phyloP scores from a whole-genome alignment of 768 basidiomycete genomes.

The Boletus barrowsii region DNA sequence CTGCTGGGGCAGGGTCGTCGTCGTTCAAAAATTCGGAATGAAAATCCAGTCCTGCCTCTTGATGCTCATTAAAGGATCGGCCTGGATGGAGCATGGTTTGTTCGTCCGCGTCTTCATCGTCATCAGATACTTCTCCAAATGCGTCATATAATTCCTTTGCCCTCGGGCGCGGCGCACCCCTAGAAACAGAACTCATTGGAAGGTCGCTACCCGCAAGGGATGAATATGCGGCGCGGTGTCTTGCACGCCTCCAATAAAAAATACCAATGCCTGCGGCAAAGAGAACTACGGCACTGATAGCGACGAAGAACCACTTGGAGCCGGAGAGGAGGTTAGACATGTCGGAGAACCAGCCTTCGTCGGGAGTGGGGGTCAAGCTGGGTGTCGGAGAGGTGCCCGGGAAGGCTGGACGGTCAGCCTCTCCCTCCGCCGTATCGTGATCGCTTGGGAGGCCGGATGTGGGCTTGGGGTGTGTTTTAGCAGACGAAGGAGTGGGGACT shows the following conservation, averaged over 20 bases:
- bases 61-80: slow-evolving; percentile 30
- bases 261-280: slow-evolving; percentile 67
- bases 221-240: slow-evolving; percentile 48
- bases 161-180: slow-evolving; percentile 42
- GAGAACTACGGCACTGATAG: slow-evolving; percentile 71
- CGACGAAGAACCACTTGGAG: slow-evolving; percentile 89
- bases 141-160: slow-evolving; percentile 96
- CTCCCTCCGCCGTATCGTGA: slow-evolving; percentile 76
- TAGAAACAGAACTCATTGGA: slow-evolving; percentile 69
- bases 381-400: slow-evolving; percentile 36
- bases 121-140: slow-evolving; percentile 87
- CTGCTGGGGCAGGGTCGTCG: slow-evolving; percentile 49
- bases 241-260: slow-evolving; percentile 72
- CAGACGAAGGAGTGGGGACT: slow-evolving; percentile 40
- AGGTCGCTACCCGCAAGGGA: slow-evolving; percentile 65
- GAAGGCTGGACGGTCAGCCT: slow-evolving; percentile 76
- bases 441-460: slow-evolving; percentile 86
- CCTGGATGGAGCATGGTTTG: slow-evolving; percentile 55
- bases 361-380: slow-evolving; percentile 56
- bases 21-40: slow-evolving; percentile 85
- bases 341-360: slow-evolving; percentile 83
- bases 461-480: slow-evolving; percentile 75
- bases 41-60: slow-evolving; percentile 47
- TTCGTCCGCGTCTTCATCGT: slow-evolving; percentile 78
- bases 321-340: slow-evolving; percentile 69